Conservation (phyloP, 73 alveolate species). For the Paramecium primaurelia region DNA sequence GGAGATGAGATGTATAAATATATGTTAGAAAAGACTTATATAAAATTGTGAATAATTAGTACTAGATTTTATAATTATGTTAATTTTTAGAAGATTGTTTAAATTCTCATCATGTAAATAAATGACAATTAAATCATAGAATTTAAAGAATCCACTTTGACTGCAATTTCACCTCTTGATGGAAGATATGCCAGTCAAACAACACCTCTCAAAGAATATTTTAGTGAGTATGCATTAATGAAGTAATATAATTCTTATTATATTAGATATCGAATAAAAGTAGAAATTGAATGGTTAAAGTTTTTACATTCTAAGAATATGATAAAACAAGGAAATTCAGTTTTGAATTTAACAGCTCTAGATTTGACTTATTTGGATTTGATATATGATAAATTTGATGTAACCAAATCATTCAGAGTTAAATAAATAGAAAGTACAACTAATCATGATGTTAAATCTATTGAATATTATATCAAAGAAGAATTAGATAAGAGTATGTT, state of each 20-base stretch:
- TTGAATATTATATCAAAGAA: constrained; percentile 86
- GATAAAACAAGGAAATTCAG: constrained; percentile 39
- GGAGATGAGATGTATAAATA: background rate
- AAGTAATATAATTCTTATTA: constrained; percentile 47
- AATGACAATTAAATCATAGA: background rate
- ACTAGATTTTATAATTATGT: background rate
- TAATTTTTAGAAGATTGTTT: background rate
- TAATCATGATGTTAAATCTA: constrained; percentile 90
- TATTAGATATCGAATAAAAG: constrained; percentile 69
- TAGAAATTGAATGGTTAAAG: constrained; percentile 86
- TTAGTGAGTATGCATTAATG: constrained; percentile 86
- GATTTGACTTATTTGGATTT: constrained; percentile 62
- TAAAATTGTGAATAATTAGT: background rate
- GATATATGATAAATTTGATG: constrained; percentile 64
- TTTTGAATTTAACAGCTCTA: constrained; percentile 47
- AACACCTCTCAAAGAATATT: constrained; percentile 66
- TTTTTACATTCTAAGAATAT: constrained; percentile 62
- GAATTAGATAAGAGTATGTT: constrained; percentile 64
- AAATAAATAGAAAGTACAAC: constrained; percentile 79
- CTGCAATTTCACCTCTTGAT: constrained; percentile 89
- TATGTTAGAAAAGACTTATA: background rate
- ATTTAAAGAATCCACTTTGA: constrained; percentile 47
- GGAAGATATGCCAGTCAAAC: constrained; percentile 80
- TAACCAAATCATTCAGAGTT: constrained; percentile 76
- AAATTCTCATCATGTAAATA: constrained; percentile 8